Evolutionary conservation across 2,329 filamentous ascomycete genomes (phyloP), one percentile per base, ranked within the genome.

Genomic region (Sclerotinia trifoliorum): DNA sequence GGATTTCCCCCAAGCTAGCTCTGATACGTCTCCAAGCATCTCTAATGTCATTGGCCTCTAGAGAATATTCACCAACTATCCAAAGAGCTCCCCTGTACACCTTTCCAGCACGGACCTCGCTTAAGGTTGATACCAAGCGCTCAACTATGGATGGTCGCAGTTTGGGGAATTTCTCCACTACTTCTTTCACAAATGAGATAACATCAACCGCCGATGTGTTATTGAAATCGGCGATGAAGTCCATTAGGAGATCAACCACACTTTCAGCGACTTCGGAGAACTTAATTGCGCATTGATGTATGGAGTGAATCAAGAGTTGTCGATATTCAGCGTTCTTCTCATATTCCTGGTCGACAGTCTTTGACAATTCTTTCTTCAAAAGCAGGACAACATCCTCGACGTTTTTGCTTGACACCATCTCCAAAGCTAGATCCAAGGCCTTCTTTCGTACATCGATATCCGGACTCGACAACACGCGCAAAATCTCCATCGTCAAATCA

Each of bases 321-420:
- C 95, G 91, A 80, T 97, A 97, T 80, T 97, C 94, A 77, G 88
- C 88, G 80, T 96, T 97, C 87, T 98, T 98, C 83, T 99, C 95
- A 81, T 97, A 98, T 79, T 97, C 94, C 80, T 98, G 94, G 76
- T 99, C 94, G 55, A 98, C 93, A 0, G 95, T 99, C 85, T 98
- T 99, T 71, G 93, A 89, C 39, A 99, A 86, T 78, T 99, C 95
- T 80, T 99, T 99, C 84, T 99, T 99, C 70, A 99, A 84, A 0
- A 99, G 85, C 76, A 98, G 86, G 29, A 99, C 92, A 19, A 99
- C 95, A 77, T 99, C 95, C 78, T 98, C 95, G 8, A 99, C 94
- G 73, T 99, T 99, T 82, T 97, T 96, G 86, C 94, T 97, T 0
- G 94, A 95, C 6, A 99, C 93, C 95, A 99, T 98, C 73, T 97